phyloP scores from a whole-genome alignment of 768 basidiomycete species.

The Lactarius sanguifluus region DNA sequence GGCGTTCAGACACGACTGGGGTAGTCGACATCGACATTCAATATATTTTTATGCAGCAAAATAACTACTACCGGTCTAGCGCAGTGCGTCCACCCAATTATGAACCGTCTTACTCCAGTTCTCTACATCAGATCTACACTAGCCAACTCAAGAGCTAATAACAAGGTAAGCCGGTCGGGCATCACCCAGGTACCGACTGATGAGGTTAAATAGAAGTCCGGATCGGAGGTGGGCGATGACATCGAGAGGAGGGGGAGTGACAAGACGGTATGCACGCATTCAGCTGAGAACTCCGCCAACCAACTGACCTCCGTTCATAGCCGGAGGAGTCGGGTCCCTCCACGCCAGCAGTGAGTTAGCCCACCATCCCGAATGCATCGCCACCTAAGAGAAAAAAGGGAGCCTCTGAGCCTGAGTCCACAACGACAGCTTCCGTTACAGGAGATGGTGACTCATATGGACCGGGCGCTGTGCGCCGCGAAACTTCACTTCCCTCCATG shows the following conservation, averaged over 20 bases:
- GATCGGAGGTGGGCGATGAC: neutral
- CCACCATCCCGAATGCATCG: neutral
- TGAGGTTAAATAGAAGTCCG: neutral
- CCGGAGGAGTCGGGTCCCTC: neutral
- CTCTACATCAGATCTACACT: slow-evolving; percentile 26
- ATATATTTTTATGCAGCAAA: neutral
- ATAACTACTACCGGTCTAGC: slow-evolving; percentile 6
- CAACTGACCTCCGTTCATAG: slow-evolving; percentile 2
- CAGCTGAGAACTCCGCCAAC: neutral
- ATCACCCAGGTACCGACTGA: neutral
- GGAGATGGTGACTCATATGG: neutral
- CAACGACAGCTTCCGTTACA: neutral
- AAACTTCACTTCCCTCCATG: slow-evolving; percentile 5
- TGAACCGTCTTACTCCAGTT: slow-evolving; percentile 22
- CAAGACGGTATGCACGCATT: neutral
- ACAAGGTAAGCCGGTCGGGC: neutral
- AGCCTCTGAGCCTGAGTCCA: neutral
- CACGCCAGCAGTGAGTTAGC: slow-evolving; percentile 6
- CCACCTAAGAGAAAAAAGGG: slow-evolving; percentile 6
- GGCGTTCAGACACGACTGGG: neutral
- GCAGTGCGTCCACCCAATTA: slow-evolving; percentile 2
- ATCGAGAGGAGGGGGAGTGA: neutral
- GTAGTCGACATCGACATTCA: slow-evolving; percentile 13
- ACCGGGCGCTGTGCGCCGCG: neutral
- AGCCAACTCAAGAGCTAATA: slow-evolving; percentile 7